Evolutionary conservation across 2,329 filamentous ascomycete genomes (phyloP).

Genomic region (Botryosphaeria agaves): DNA sequence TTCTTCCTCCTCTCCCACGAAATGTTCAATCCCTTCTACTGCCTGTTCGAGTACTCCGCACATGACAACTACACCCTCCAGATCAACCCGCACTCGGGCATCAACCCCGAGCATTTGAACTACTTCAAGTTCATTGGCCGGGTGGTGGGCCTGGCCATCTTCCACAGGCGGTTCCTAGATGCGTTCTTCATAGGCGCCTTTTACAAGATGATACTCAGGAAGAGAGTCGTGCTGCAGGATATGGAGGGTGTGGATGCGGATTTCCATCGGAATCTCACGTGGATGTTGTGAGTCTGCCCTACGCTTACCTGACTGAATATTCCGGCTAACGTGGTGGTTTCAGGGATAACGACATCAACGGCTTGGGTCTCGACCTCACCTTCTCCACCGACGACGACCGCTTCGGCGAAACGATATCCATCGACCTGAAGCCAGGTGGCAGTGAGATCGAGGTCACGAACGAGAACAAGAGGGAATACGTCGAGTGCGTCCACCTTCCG

Average conservation of each 20-base stretch:
- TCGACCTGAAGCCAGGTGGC: constrained; percentile 82
- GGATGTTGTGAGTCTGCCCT: too few species aligned
- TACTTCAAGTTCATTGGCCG: constrained; percentile 99
- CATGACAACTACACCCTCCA: constrained; percentile 99
- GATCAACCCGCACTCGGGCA: constrained; percentile 97
- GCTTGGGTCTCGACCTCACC: constrained; percentile 83
- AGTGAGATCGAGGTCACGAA: constrained; percentile 92
- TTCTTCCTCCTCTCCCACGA: constrained; percentile 98
- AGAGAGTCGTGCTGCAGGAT: constrained; percentile 77
- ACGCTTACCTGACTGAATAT: too few species aligned
- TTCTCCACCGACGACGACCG: constrained; percentile 96
- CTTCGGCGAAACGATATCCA: constrained; percentile 84
- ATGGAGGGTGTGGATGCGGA: constrained; percentile 99
- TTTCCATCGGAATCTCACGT: constrained; percentile 89
- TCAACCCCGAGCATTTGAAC: constrained; percentile 97
- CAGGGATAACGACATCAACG: constrained; percentile 93
- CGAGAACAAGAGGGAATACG: constrained; percentile 97
- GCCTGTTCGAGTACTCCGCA: constrained; percentile 96
- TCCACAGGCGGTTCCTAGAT: constrained; percentile 92
- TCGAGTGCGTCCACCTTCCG: constrained; percentile 63
- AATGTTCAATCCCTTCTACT: constrained; percentile 99
- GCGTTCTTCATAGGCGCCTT: constrained; percentile 98
- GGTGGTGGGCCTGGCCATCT: constrained; percentile 91
- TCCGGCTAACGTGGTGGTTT: constrained; percentile 11
- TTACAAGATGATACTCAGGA: constrained; percentile 98